Base-by-base conservation (phyloP, 23 red algal genomes). In the Cyanidiococcus yangmingshanensis region DNA sequence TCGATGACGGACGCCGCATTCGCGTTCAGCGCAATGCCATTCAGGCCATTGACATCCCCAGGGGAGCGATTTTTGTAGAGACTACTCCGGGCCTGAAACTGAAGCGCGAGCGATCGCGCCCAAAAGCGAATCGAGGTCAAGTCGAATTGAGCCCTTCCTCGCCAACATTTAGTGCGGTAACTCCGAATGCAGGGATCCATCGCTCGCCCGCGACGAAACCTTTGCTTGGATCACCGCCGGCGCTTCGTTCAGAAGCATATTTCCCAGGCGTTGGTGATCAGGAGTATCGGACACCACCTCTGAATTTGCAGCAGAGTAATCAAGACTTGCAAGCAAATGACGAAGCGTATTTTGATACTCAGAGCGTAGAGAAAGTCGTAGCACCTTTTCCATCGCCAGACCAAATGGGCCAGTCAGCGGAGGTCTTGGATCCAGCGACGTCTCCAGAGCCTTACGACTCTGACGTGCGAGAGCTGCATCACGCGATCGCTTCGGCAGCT, bases 1-100 rank as follows among this genome's bases (percentile, higher is more conserved):
- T 95, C 57, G 81, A 84, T 26, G 71, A 79, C 17, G 80, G 86
- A 25, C 77, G 77, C 2, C 40, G 83, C n/a, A 79, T 95, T 15
- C 79, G 90, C 54, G 90, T 95, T 39, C 90, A 95, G 41, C 83
- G 90, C 15, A 95, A 95, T 63, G 90, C 90, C 29, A 40, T 95
- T 58, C 71, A 84, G 33, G 90, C 88, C 1, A 39, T 95, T 32
- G 57, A 79, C 38, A 77, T 85, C 15, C 63, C 85, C 1, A 30
- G 37, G 21, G 57, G 71, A 12, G 63, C 68, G 27, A 39, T 74
- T 37, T 39, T 76, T 0, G 67, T 67, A 7, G 41, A 80, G 35
- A 36, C 74, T 0, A 34, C 54, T 31, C 75, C 38, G 16, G 75
- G 75, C 40, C 40, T 51, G 39, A 40, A 40, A 40, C 41, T 50